phyloP scores from a whole-genome alignment of 768 basidiomycete species.

The Phlebiopsis flavidoalba region DNA sequence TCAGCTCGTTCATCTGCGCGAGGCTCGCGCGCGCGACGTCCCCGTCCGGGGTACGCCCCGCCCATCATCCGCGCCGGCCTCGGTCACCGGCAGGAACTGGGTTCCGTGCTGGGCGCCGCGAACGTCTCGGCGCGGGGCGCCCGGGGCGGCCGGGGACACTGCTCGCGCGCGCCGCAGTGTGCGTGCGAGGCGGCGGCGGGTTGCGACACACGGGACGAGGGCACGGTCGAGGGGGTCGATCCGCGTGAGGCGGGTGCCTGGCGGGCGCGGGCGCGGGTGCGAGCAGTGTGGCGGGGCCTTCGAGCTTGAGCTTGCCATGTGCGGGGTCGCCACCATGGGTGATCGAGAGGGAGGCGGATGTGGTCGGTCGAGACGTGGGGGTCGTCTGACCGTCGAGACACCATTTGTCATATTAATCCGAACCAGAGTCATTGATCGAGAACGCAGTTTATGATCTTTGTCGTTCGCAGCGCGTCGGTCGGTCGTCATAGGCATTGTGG shows the following conservation, averaged over 20 bases:
- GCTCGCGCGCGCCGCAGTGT: no score
- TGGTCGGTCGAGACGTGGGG: neutral
- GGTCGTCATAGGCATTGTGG: no score
- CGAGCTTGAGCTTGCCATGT: slow-evolving; percentile 28
- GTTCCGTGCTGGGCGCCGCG: slow-evolving; percentile 26
- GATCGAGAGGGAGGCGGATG: neutral
- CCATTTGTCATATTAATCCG: no score
- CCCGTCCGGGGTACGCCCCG: slow-evolving; percentile 41
- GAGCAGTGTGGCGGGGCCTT: slow-evolving; percentile 13
- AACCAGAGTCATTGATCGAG: no score
- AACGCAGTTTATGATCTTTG: no score
- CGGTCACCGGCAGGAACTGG: slow-evolving; percentile 55
- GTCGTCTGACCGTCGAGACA: neutral
- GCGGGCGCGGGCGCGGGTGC: neutral
- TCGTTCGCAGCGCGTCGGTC: no score
- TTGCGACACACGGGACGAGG: no score
- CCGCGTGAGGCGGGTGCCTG: neutral
- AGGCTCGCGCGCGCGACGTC: slow-evolving; percentile 65
- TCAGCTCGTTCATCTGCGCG: slow-evolving; percentile 73
- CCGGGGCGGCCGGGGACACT: neutral
- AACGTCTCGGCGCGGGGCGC: no score
- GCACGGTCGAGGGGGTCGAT: neutral
- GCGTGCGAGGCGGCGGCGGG: no score
- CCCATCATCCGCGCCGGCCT: slow-evolving; percentile 52
- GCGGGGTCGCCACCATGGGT: neutral